Evolutionary conservation across 106 monocot species (phyloP).

Genomic region (Vanilla planifolia): DNA sequence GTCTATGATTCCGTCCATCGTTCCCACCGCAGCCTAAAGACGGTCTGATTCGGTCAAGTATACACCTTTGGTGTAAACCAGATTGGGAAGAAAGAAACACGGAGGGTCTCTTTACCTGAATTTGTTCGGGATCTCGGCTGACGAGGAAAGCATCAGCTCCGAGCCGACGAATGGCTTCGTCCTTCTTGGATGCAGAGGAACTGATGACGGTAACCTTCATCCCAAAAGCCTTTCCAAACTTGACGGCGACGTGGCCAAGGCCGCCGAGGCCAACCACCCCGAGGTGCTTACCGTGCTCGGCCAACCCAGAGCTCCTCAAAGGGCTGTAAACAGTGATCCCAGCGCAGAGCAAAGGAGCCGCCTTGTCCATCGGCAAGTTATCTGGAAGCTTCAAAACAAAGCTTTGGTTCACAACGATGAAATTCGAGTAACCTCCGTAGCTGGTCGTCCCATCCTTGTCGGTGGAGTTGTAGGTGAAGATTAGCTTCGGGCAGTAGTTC

Average conservation of each 20-base stretch:
- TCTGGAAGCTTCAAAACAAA: conserved; percentile 58
- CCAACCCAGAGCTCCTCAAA: conserved; percentile 55
- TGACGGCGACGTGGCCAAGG: conserved; percentile 76
- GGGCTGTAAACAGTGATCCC: conserved; percentile 74
- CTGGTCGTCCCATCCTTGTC: conserved; percentile 36
- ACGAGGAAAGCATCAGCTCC: conserved; percentile 67
- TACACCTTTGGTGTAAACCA: too few relatives aligned
- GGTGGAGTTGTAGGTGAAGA: conserved; percentile 35
- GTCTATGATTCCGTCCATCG: conserved; percentile 84
- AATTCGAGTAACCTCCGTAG: conserved; percentile 56
- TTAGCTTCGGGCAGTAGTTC: conserved; percentile 46
- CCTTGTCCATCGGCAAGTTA: conserved; percentile 47
- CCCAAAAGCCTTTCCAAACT: conserved; percentile 75
- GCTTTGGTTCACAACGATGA: conserved; percentile 44
- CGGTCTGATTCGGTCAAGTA: background rate
- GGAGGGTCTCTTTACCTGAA: too few relatives aligned
- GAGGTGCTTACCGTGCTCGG: conserved; percentile 52
- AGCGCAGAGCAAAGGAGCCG: conserved; percentile 69
- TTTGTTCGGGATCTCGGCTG: conserved; percentile 35
- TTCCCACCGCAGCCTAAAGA: conserved; percentile 48
- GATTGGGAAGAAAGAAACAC: background rate
- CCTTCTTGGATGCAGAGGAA: conserved; percentile 41
- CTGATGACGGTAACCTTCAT: conserved; percentile 79
- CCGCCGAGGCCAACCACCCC: conserved; percentile 73
- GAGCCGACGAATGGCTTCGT: conserved; percentile 46